Conservation (phyloP, 164 flowering plant species). For the Protea cynaroides region DNA sequence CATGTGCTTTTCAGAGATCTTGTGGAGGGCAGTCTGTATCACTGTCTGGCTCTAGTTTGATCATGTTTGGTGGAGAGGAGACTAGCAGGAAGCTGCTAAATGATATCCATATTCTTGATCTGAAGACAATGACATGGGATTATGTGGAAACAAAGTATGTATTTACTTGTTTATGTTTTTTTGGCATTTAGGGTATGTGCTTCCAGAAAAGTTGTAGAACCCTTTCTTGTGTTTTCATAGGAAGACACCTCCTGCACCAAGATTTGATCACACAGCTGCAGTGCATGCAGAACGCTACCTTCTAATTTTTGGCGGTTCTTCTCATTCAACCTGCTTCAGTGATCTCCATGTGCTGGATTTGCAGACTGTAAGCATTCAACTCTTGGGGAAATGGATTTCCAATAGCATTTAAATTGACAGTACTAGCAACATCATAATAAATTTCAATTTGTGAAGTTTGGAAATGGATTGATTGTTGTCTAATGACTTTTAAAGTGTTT, state of each 20-base stretch:
- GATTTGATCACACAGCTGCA: constrained; percentile 89
- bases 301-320: constrained; percentile 86
- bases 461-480: background rate
- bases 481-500: background rate
- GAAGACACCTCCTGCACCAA: constrained; percentile 80
- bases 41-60: constrained; percentile 60
- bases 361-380: constrained; percentile 52
- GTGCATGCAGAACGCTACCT: constrained; percentile 75
- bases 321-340: constrained; percentile 79
- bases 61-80: constrained; percentile 95
- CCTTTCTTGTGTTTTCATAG: constrained; percentile 42
- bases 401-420: too few relatives aligned
- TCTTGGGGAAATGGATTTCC: background rate
- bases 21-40: constrained; percentile 88
- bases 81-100: constrained; percentile 48
- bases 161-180: constrained; percentile 3
- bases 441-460: background rate
- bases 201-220: constrained; percentile 18
- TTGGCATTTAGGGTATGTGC: background rate
- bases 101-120: constrained; percentile 77
- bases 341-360: constrained; percentile 91
- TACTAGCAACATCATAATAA: background rate
- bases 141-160: constrained; percentile 49
- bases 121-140: constrained; percentile 79
- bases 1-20: constrained; percentile 47